Evolutionary conservation across 768 basidiomycete genomes (phyloP).

Genomic region (Galerina sulciceps): DNA sequence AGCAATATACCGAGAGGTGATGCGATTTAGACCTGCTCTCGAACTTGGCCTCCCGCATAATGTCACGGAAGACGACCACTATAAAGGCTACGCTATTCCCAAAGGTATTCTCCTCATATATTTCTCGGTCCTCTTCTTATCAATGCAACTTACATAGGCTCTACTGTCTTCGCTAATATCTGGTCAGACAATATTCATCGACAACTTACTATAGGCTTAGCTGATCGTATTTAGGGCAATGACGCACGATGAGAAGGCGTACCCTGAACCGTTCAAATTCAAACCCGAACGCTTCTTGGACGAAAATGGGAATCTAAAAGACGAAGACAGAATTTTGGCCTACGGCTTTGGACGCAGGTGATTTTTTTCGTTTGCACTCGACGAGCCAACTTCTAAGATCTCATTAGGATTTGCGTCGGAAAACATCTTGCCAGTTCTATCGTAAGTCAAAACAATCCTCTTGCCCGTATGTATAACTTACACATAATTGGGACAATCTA

Average conservation of each 20-base stretch:
- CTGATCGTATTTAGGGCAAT: conserved; percentile 25
- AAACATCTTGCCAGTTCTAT: conserved; percentile 15
- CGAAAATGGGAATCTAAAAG: neutral
- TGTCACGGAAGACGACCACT: conserved; percentile 29
- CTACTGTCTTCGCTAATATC: conserved; percentile 21
- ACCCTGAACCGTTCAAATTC: conserved; percentile 29
- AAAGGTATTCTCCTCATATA: conserved; percentile 15
- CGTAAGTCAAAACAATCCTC: neutral
- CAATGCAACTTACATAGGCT: conserved; percentile 1
- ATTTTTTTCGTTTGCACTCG: neutral
- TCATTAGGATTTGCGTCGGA: conserved; percentile 13
- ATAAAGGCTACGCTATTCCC: conserved; percentile 35
- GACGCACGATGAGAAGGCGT: conserved; percentile 33
- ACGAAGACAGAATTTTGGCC: conserved; percentile 23
- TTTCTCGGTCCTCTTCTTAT: neutral
- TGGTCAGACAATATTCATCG: neutral
- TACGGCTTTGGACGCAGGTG: conserved; percentile 37
- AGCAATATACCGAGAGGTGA: conserved; percentile 38
- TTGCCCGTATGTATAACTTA: neutral
- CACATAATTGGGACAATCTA: conserved; percentile 16
- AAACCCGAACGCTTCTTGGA: too few relatives aligned
- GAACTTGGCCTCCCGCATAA: conserved; percentile 29
- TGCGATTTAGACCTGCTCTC: conserved; percentile 31
- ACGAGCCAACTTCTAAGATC: neutral
- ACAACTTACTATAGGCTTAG: neutral